These are phyloP conservation scores for Aspergillus cavernicola DNA, from an alignment of 495 filamentous ascomycete species.

Conservation along the genomic window DNA sequence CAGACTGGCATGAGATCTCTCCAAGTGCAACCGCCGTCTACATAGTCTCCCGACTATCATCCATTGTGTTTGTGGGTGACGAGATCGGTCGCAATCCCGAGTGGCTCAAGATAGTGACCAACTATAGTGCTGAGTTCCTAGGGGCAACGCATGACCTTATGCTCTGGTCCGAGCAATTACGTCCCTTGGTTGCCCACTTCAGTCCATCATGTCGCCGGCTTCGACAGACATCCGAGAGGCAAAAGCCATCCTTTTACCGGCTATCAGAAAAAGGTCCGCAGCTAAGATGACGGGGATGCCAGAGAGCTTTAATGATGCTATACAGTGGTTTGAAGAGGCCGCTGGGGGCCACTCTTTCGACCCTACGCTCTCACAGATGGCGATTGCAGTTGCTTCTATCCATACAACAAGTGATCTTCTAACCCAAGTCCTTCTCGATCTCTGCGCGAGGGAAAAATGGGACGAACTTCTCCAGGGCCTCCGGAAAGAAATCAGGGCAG, in stretches of 20 bases:
- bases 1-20: constrained; percentile 4
- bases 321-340: constrained; percentile 25
- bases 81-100: constrained; percentile 46
- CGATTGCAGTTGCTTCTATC: constrained; percentile 26
- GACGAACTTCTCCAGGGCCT: constrained; percentile 32
- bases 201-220: constrained; percentile 21
- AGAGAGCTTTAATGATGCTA: constrained; percentile 14
- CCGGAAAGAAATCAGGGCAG: constrained; percentile 36
- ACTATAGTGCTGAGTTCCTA: constrained; percentile 46
- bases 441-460: constrained; percentile 22
- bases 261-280: background rate
- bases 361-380: constrained; percentile 16
- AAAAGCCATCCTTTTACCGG: too few species aligned
- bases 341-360: constrained; percentile 18
- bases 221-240: constrained; percentile 17
- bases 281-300: background rate
- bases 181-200: constrained; percentile 21
- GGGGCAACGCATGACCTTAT: constrained; percentile 15
- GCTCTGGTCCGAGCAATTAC: constrained; percentile 22
- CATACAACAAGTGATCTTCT: constrained; percentile 27
- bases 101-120: constrained; percentile 48
- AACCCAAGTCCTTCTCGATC: constrained; percentile 33
- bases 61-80: constrained; percentile 49
- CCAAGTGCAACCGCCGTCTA: constrained; percentile 5
- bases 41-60: constrained; percentile 50